Base-by-base conservation (phyloP, 106 monocot genomes). In the Posidonia australis region DNA sequence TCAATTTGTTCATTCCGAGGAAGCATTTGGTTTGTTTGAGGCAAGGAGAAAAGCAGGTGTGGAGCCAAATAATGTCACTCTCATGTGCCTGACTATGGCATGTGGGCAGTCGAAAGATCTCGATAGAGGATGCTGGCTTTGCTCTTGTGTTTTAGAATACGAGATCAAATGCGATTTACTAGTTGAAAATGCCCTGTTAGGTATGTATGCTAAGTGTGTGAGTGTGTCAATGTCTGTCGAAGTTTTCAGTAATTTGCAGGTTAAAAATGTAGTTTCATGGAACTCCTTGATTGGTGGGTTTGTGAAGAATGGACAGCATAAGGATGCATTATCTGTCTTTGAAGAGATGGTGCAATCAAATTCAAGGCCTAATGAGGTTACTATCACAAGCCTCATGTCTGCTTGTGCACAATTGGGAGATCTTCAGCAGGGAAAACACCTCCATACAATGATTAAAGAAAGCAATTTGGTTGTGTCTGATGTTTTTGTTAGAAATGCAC, bases 231-330 rank as follows among this genome's bases (percentile, higher is more conserved):
- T 10, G 22, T 25, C 55, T 13, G 23, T 56, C 10, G 23, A 55
- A 25, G 22, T 71, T 10, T 81, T 81, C 47, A n/a, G 62, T 21
- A 69, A 49, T 9, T 70, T 75, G 72, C 42, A 62, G 12, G 28
- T 57, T 11, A 72, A 28, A 49, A 59, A 79, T 66, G 48, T 67
- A 13, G 60, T 61, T 46, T 71, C 73, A 17, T 85, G 85, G 81
- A 85, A 81, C 60, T 32, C 72, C 45, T 76, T 82, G 64, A 62
- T 82, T 51, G 62, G 77, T 55, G 77, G 79, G 42, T 79, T 60
- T 64, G 70, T 75, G 47, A 63, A 77, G 26, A 59, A 31, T 21
- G 26, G 17, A 5, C 64, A 19, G 20, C 80, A 10, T 51, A 55
- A 24, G 22, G 52, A 72, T 32, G 74, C 77, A 1, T 67, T 74